Evolutionary conservation across 345 rosid genomes (phyloP).

Genomic region (Lepidium africanum): DNA sequence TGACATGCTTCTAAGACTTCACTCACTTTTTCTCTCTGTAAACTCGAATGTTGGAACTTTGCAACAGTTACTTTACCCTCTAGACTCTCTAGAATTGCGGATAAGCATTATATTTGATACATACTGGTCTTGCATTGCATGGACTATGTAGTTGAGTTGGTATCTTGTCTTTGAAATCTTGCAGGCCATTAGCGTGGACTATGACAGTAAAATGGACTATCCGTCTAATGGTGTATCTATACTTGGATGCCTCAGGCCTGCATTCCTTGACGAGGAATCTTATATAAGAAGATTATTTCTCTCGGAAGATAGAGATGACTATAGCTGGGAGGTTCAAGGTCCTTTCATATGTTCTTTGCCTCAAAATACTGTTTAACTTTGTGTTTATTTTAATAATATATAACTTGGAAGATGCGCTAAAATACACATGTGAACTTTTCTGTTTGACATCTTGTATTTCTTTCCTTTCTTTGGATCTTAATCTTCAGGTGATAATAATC

Average conservation of each 20-base stretch:
- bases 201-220: conserved; percentile 54
- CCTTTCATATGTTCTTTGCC: not conserved
- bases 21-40: not conserved
- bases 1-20: not conserved
- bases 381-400: not conserved
- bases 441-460: not conserved
- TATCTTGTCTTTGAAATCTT: conserved; percentile 18
- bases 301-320: conserved; percentile 49
- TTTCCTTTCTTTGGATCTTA: not conserved
- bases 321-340: conserved; percentile 64
- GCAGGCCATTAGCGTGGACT: conserved; percentile 54
- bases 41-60: not conserved
- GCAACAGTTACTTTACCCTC: not conserved
- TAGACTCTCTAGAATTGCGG: not conserved
- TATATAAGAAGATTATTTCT: conserved; percentile 56
- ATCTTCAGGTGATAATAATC: conserved; percentile 48
- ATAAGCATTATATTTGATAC: not conserved
- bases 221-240: conserved; percentile 91
- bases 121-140: conserved; percentile 9
- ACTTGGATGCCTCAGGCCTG: conserved; percentile 76
- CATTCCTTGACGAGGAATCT: conserved; percentile 69
- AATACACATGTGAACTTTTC: not conserved
- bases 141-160: conserved; percentile 2
- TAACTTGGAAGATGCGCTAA: not conserved
- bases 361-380: conserved; percentile 2